Evolutionary conservation across 345 rosid species (phyloP).

Genomic region (Rhizophora mangle): DNA sequence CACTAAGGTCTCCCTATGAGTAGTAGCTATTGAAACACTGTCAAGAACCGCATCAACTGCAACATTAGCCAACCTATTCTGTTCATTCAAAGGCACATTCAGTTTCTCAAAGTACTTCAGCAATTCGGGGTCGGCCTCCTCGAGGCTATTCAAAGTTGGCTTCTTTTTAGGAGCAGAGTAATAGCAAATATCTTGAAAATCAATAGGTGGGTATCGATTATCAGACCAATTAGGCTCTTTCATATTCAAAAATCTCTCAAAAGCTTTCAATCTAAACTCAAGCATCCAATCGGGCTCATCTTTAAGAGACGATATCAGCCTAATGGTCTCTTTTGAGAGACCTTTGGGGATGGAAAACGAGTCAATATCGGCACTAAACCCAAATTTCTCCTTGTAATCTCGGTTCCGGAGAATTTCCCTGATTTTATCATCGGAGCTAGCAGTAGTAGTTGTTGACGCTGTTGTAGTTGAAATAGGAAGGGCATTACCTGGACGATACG

Average conservation of each 20-base stretch:
- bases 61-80: slow-evolving; percentile 74
- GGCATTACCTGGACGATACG: slow-evolving; percentile 16
- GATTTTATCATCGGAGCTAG: slow-evolving; percentile 58
- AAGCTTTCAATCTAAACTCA: slow-evolving; percentile 67
- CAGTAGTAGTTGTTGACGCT: slow-evolving; percentile 13
- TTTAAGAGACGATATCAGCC: slow-evolving; percentile 59
- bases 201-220: slow-evolving; percentile 57
- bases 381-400: slow-evolving; percentile 67
- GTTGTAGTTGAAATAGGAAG: too few relatives aligned
- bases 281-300: slow-evolving; percentile 96
- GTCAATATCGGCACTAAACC: slow-evolving; percentile 72
- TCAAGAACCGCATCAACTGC: slow-evolving; percentile 94
- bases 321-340: slow-evolving; percentile 63
- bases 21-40: slow-evolving; percentile 86
- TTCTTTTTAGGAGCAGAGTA: slow-evolving; percentile 91
- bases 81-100: slow-evolving; percentile 70
- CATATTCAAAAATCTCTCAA: slow-evolving; percentile 61
- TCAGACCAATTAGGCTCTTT: slow-evolving; percentile 90
- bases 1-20: slow-evolving; percentile 68
- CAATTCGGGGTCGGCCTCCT: slow-evolving; percentile 85
- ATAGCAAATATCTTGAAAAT: slow-evolving; percentile 84
- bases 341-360: slow-evolving; percentile 83
- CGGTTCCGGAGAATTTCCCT: slow-evolving; percentile 61
- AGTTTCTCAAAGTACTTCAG: slow-evolving; percentile 68
- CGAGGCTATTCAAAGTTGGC: slow-evolving; percentile 69